phyloP scores from a whole-genome alignment of 768 basidiomycete species.

The Auricularia cornea region DNA sequence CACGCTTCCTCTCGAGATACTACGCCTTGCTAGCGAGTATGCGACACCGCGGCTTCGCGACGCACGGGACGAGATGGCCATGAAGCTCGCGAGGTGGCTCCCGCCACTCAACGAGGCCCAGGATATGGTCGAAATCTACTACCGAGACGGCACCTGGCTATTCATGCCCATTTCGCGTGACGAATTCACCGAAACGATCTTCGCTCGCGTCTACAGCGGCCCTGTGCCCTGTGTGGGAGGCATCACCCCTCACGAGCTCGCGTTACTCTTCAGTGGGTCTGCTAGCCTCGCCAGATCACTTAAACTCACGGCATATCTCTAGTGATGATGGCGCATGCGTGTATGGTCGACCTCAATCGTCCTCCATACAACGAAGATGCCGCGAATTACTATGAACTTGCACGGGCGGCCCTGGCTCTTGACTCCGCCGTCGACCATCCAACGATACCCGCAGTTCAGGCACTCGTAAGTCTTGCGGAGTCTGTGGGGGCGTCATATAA shows the following conservation, averaged over 20 bases:
- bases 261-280: slow-evolving; percentile 41
- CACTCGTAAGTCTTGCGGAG: neutral
- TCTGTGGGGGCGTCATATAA: no score
- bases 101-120: no score
- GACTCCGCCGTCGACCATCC: neutral
- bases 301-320: slow-evolving; percentile 24
- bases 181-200: slow-evolving; percentile 30
- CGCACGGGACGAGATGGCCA: no score
- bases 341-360: neutral
- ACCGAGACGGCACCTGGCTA: neutral
- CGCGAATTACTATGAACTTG: neutral
- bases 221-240: neutral
- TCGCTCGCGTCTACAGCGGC: slow-evolving; percentile 26
- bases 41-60: no score
- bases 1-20: no score
- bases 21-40: no score
- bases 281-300: neutral
- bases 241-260: slow-evolving; percentile 27
- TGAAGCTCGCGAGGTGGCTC: no score
- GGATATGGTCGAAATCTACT: neutral
- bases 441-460: neutral
- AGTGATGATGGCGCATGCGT: slow-evolving; percentile 28
- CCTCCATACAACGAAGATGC: neutral
- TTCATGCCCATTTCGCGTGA: neutral
- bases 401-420: neutral